Percentiles rank a stretch among this genome's conserved stretches.
phyloP scores from a whole-genome alignment of 192 early-diverging fungal genomes.

The Polychytrium aggregatum region DNA sequence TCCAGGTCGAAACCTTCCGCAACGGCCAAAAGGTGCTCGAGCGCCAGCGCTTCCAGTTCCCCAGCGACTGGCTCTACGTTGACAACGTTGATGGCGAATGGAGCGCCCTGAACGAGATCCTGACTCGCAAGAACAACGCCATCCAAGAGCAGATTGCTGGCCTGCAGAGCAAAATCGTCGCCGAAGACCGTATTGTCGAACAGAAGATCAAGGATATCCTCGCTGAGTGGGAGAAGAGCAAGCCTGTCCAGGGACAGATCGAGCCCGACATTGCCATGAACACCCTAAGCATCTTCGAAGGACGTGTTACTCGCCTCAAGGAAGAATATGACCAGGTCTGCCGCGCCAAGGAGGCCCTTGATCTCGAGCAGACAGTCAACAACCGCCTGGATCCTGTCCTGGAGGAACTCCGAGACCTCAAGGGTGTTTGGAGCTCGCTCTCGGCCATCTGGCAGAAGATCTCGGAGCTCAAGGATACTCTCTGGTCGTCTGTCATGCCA shows the following conservation, averaged over 20 bases:
- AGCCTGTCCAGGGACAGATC: constrained; percentile 91
- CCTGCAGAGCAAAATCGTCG: neutral
- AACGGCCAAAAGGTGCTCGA: constrained; percentile 87
- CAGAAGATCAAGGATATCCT: constrained; percentile 69
- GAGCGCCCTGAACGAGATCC: constrained; percentile 92
- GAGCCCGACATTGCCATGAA: constrained; percentile 74
- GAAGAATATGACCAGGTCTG: constrained; percentile 80
- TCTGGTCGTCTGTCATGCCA: constrained; percentile 77
- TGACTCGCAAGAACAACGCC: constrained; percentile 75
- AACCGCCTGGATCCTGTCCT: constrained; percentile 68
- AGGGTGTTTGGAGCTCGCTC: constrained; percentile 82
- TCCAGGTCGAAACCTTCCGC: constrained; percentile 79
- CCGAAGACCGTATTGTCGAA: constrained; percentile 74
- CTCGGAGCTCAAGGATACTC: constrained; percentile 73
- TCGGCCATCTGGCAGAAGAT: constrained; percentile 72
- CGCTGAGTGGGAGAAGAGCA: constrained; percentile 87
- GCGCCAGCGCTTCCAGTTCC: constrained; percentile 87
- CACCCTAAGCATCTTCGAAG: constrained; percentile 74
- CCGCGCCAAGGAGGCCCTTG: constrained; percentile 88
- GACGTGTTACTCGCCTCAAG: constrained; percentile 62
- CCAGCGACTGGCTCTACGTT: constrained; percentile 87
- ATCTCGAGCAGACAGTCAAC: constrained; percentile 61
- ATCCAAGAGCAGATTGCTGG: constrained; percentile 89
- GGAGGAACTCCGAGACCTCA: constrained; percentile 87
- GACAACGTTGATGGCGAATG: constrained; percentile 97